These are phyloP conservation scores for Backusella luteola DNA, from an alignment of 192 early-diverging fungal species.

Conservation along the genomic window DNA sequence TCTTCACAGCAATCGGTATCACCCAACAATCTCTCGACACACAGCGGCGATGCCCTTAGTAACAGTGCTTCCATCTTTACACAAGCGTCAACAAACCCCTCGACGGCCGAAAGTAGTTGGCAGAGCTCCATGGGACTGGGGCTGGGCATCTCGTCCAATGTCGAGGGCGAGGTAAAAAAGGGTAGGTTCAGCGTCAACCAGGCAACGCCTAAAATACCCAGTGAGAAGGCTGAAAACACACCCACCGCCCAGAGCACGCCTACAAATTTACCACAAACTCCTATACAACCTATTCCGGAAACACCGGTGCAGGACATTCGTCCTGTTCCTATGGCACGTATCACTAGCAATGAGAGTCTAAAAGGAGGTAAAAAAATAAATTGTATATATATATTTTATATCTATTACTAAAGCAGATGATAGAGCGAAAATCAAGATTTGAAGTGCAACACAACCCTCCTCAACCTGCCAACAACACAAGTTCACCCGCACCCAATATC, in stretches of 20 bases:
- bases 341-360: constrained; percentile 6
- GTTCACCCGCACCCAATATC: not conserved
- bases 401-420: too few species aligned
- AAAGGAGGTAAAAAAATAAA: constrained; percentile 3
- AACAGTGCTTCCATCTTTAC: not conserved
- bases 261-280: not conserved
- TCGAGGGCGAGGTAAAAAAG: constrained; percentile 50
- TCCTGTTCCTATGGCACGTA: not conserved
- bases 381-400: not conserved
- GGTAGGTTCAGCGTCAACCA: constrained; percentile 64
- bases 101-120: not conserved
- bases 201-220: not conserved
- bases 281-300: not conserved
- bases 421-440: constrained; percentile 36
- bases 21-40: constrained; percentile 16
- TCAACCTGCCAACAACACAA: not conserved
- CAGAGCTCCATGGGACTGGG: constrained; percentile 4
- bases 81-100: not conserved
- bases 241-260: not conserved
- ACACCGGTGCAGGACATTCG: not conserved
- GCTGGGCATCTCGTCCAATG: constrained; percentile 15
- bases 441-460: constrained; percentile 24
- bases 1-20: constrained; percentile 10
- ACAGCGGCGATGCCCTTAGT: not conserved
- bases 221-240: not conserved